Base-by-base conservation (phyloP, 768 basidiomycete species). In the Kwoniella mangroviensis region DNA sequence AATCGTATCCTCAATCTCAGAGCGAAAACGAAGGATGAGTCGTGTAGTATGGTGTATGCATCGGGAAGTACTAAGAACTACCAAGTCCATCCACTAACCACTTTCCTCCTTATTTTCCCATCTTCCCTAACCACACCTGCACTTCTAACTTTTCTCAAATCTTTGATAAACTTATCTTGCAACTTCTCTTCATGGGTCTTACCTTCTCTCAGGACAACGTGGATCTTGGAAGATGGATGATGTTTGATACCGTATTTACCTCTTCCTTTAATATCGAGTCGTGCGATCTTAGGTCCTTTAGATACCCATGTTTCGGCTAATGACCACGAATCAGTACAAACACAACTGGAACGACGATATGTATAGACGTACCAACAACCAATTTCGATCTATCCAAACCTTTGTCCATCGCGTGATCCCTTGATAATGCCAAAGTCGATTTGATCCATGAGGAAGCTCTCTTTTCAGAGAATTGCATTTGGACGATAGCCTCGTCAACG, bases 401-500 rank as follows among this genome's bases (percentile, higher is more conserved):
- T 84, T 95, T 94, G 78, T 90, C 90, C 49, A 89, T 86, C 0
- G 95, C 96, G 76, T 95, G 91, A 79, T 94, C 89, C 79, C 92
- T 91, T 2, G 94, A 94, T 1, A 91, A 88, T 13, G 88, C 89
- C 55, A 98, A 87, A 88, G 93, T 93, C 75, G 90, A 92, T 87
- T 93, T 90, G 68, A 99, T 89, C 70, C 93, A 89, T 26, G 51
- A 68, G 73, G 92, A 90, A 15, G 91, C 93, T 24, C 93, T 88
- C 84, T 99, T 99, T 83, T 95, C 91, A 72, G 91, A 93, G 83
- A 97, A 98, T 81, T 91, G 88, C 92, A 98, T 95, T 78, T 99
- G 96, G 67, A 98, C 85, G 80, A 99, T 96, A 43, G 96, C 96
- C 74, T 90, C 89, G 84, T 98, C 95, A 69, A 98, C 90, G 19